Evolutionary conservation across 495 filamentous ascomycete species (phyloP).

Genomic region (Gamarada debralockiae): DNA sequence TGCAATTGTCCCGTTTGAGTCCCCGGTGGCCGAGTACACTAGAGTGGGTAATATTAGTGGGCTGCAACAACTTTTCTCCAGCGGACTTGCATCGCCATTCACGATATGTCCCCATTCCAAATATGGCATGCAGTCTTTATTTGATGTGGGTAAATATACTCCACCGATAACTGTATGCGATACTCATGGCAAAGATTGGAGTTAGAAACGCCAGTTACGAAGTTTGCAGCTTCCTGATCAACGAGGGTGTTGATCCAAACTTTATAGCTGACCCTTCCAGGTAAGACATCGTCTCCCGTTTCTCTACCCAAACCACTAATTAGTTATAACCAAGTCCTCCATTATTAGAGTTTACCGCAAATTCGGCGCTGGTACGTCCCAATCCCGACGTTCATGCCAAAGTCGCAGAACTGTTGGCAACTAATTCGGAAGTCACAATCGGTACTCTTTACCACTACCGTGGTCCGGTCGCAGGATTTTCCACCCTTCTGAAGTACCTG

Average conservation of each 20-base stretch:
- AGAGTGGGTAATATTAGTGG: background rate
- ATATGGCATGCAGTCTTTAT: background rate
- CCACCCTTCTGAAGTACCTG: background rate
- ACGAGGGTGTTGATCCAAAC: background rate
- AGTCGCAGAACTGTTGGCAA: background rate
- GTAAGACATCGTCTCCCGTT: background rate
- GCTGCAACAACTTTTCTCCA: background rate
- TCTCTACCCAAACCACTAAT: too few relatives aligned
- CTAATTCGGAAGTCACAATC: background rate
- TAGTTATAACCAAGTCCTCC: background rate
- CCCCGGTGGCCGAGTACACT: background rate
- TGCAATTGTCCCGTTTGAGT: background rate
- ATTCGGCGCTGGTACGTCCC: background rate
- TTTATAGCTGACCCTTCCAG: background rate
- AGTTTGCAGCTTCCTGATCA: background rate
- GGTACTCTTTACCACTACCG: background rate
- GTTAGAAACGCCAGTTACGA: background rate
- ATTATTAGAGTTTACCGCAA: background rate
- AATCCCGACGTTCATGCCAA: background rate
- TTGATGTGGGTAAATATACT: background rate
- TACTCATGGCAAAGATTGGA: background rate
- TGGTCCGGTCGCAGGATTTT: background rate
- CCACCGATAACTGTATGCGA: background rate
- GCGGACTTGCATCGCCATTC: background rate
- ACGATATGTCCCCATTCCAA: background rate